Conservation (phyloP, 768 basidiomycete species). For the Harrya chromipes region DNA sequence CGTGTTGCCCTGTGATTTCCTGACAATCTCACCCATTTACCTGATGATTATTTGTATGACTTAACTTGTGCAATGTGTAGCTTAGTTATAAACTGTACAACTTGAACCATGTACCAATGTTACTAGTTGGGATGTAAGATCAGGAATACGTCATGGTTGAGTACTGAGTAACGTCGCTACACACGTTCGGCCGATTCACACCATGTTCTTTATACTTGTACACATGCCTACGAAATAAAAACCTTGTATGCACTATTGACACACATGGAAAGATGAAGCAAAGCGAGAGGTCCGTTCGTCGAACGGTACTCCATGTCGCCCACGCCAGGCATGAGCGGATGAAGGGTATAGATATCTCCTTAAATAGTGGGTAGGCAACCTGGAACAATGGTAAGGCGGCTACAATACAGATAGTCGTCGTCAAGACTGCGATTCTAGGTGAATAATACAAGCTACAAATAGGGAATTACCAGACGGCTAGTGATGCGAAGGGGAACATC, state of each 20-base stretch:
- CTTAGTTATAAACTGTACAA: no score
- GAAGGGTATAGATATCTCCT: slow-evolving; percentile 34
- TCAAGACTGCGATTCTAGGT: slow-evolving; percentile 29
- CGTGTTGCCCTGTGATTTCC: no score
- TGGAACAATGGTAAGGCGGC: slow-evolving; percentile 6
- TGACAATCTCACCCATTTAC: no score
- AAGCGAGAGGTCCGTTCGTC: slow-evolving; percentile 14
- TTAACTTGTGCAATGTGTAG: no score
- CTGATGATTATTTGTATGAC: no score
- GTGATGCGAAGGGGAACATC: slow-evolving; percentile 64
- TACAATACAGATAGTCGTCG: slow-evolving; percentile 21
- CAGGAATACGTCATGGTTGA: no score
- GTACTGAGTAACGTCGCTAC: no score
- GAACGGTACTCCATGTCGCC: slow-evolving; percentile 24
- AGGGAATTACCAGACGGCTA: slow-evolving; percentile 53
- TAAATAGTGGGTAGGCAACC: slow-evolving; percentile 27
- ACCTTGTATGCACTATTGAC: slow-evolving; percentile 35
- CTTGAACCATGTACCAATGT: no score
- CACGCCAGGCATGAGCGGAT: slow-evolving; percentile 12
- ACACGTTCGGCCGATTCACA: no score
- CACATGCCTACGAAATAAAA: slow-evolving; percentile 32
- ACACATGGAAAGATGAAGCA: slow-evolving; percentile 37
- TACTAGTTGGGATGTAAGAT: no score
- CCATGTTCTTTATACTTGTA: slow-evolving; percentile 29
- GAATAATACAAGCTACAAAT: slow-evolving; percentile 21